phyloP scores from a whole-genome alignment of 2,329 filamentous ascomycete species.

The Harringtonia aguacate region DNA sequence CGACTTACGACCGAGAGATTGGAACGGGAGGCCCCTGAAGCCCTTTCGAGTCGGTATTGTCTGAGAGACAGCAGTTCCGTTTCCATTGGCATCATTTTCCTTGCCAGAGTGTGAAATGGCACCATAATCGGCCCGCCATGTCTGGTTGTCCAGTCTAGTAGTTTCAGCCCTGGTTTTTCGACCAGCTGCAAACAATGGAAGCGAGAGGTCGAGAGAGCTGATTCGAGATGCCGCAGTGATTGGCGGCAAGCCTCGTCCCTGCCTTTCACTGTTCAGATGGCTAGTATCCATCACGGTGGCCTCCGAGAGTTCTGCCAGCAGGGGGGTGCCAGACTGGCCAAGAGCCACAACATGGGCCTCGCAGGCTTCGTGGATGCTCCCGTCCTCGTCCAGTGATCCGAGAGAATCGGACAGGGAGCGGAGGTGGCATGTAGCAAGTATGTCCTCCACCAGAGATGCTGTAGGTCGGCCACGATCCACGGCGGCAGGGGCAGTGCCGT shows the following conservation, averaged over 20 bases:
- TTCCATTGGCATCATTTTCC: too few species aligned
- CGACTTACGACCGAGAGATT: conserved; percentile 1
- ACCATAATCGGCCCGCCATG: too few species aligned
- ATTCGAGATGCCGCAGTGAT: not conserved
- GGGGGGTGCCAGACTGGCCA: not conserved
- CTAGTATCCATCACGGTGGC: not conserved
- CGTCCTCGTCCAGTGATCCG: conserved; percentile 11
- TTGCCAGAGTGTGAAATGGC: too few species aligned
- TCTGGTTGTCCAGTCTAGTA: not conserved
- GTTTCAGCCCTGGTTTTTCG: not conserved
- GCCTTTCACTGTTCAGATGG: not conserved
- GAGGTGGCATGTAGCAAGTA: not conserved
- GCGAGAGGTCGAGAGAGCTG: not conserved
- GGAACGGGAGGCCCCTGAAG: not conserved
- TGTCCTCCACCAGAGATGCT: not conserved
- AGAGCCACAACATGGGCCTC: conserved; percentile 7
- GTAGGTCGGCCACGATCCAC: not conserved
- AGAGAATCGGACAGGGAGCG: conserved; percentile 4
- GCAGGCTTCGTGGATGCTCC: conserved; percentile 16
- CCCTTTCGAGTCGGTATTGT: not conserved
- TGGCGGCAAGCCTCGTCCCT: not conserved
- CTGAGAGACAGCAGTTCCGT: not conserved
- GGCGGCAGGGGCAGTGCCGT: too few species aligned
- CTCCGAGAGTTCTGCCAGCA: not conserved
- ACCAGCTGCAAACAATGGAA: not conserved